Base-by-base conservation (phyloP, 495 filamentous ascomycete genomes). In the Daldinia caldariorum region DNA sequence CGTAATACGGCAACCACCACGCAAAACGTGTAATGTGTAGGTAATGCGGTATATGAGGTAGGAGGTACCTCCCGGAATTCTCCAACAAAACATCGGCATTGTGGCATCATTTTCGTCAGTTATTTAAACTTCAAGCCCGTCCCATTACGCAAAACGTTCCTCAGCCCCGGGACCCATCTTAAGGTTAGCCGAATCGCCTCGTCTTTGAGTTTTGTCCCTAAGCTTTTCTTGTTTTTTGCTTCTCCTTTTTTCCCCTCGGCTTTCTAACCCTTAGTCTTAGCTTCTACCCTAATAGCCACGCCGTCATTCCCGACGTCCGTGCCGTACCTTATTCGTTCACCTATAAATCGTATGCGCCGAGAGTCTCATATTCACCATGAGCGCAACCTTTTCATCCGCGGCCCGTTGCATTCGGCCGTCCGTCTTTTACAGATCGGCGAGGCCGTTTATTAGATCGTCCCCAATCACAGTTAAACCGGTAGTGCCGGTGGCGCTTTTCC, bases 401-500 rank as follows among this genome's bases (percentile, higher is more conserved):
- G 74, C 65, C 51, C 75, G 75, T 26, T 71, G 49, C 69, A 50
- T 73, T 56, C 72, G 70, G 72, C 67, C 76, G 49, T 78, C 70
- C 45, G 56, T 61, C 26, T 56, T 74, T 45, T 66, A 70, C 20
- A 66, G 69, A 63, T 73, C 71, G 60, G 73, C 75, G 34, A 74
- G 75, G 56, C 76, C 77, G 32, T 35, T 76, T 34, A 32, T 75
- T 37, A 72, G 75, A 69, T 68, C 67, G 10, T 67, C 72, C 7
- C 72, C 74, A 43, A 49, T 69, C 61, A 56, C 61, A 53, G 32
- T 66, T 53, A 63, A 69, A 59, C 63, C 67, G 4, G 70, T 67
- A 34, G 62, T 61, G n/a, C 73, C 75, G 10, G 75, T 77, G 13
- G 75, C 73, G 39, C 56, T 77, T 41, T 77, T 77, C 67, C 75